Conservation (phyloP, 345 rosid genomes). For the Geranium rotundifolium region DNA sequence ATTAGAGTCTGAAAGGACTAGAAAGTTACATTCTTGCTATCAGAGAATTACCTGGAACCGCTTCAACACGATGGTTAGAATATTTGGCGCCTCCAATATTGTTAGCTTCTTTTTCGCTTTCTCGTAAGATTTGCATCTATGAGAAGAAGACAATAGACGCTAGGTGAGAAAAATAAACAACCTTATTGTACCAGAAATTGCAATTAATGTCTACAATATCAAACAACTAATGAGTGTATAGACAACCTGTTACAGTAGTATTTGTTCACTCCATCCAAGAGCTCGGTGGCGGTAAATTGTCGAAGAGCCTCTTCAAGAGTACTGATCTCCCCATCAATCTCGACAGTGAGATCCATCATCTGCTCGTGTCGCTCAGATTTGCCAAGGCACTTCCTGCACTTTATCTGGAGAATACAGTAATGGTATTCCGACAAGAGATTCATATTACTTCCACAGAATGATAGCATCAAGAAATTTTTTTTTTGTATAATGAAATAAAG, state of each 20-base stretch:
- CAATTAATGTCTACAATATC: neutral
- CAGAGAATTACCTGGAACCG: constrained; percentile 64
- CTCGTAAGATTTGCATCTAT: constrained; percentile 76
- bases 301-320: constrained; percentile 85
- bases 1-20: constrained; percentile 15
- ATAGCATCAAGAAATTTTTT: too few relatives aligned
- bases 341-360: constrained; percentile 98
- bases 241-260: constrained; percentile 75
- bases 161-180: neutral
- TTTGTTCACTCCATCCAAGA: constrained; percentile 94
- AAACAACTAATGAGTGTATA: neutral
- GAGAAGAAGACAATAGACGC: neutral
- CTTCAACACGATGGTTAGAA: constrained; percentile 91
- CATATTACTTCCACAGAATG: too few relatives aligned
- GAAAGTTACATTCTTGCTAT: neutral
- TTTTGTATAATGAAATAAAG: too few relatives aligned
- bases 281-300: constrained; percentile 69
- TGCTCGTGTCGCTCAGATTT: constrained; percentile 79
- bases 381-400: constrained; percentile 76
- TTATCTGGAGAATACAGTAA: constrained; percentile 38
- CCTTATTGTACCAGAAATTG: too few relatives aligned
- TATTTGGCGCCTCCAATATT: constrained; percentile 76
- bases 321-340: constrained; percentile 79
- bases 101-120: constrained; percentile 86
- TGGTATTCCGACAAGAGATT: neutral